Evolutionary conservation across 495 filamentous ascomycete genomes (phyloP).

Genomic region (Darksidea phi): DNA sequence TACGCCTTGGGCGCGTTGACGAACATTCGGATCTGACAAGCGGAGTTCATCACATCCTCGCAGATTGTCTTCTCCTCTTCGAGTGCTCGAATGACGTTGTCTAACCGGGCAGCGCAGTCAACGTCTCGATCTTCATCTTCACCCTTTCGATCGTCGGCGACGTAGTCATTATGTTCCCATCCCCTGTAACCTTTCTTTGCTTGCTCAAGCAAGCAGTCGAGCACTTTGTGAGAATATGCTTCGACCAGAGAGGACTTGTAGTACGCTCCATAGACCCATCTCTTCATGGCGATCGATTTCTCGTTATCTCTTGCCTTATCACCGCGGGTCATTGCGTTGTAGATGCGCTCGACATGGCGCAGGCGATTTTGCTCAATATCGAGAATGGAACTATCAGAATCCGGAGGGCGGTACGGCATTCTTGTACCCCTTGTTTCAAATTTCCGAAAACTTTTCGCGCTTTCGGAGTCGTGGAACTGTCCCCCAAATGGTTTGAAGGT

Average conservation of each 20-base stretch:
- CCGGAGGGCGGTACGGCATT: constrained; percentile 15
- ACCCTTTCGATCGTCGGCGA: constrained; percentile 18
- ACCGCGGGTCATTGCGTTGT: constrained; percentile 21
- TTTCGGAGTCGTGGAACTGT: constrained; percentile 1
- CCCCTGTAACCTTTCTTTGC: constrained; percentile 20
- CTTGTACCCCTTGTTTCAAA: constrained; percentile 6
- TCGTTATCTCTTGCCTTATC: constrained; percentile 28
- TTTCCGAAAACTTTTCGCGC: constrained; percentile 10
- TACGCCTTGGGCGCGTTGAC: constrained; percentile 29
- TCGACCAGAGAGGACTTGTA: constrained; percentile 11
- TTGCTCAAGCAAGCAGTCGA: constrained; percentile 20
- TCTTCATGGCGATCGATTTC: constrained; percentile 19
- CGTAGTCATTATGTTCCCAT: constrained; percentile 24
- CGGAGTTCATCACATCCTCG: constrained; percentile 30
- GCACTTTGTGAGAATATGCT: constrained; percentile 23
- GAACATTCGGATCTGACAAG: constrained; percentile 28
- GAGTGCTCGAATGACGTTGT: constrained; percentile 21
- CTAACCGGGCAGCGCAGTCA: constrained; percentile 13
- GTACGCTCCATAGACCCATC: constrained; percentile 20
- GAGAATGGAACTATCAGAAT: constrained; percentile 8
- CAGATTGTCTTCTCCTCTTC: constrained; percentile 34
- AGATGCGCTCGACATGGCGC: constrained; percentile 17
- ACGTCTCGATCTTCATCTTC: constrained; percentile 25
- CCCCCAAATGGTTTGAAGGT: constrained; percentile 3
- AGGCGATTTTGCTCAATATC: constrained; percentile 5